Evolutionary conservation across 306 rosid species (phyloP).

Genomic region (Carpinus viminea): DNA sequence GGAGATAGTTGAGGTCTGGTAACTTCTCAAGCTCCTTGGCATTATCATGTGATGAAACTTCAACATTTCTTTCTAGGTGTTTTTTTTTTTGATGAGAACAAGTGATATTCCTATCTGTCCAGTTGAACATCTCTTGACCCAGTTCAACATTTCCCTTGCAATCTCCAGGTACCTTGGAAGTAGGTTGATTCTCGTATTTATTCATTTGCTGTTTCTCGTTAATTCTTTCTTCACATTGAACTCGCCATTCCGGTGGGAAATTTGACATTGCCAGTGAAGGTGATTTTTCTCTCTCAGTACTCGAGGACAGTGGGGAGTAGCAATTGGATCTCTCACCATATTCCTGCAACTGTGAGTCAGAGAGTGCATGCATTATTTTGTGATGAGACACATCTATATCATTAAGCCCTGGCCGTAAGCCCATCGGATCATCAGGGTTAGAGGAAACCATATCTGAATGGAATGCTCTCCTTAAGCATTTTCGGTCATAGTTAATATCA

Average conservation of each 20-base stretch:
- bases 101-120: conserved; percentile 21
- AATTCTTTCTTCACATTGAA: conserved; percentile 35
- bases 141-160: conserved; percentile 28
- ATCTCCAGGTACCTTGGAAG: conserved; percentile 22
- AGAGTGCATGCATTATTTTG: conserved; percentile 50
- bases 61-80: conserved; percentile 25
- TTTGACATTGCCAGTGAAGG: conserved; percentile 39
- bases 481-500: conserved; percentile 39
- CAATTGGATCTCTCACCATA: conserved; percentile 37
- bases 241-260: conserved; percentile 39
- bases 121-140: conserved; percentile 35
- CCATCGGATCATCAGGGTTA: conserved; percentile 28
- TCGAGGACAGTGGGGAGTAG: conserved; percentile 32
- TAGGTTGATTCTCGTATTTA: conserved; percentile 32
- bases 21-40: conserved; percentile 27
- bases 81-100: conserved; percentile 27
- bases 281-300: conserved; percentile 33
- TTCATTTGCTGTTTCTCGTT: conserved; percentile 26
- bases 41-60: conserved; percentile 29
- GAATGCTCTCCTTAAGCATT: conserved; percentile 39
- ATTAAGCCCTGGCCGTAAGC: conserved; percentile 34
- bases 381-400: conserved; percentile 38
- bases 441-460: conserved; percentile 41
- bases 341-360: conserved; percentile 57
- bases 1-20: conserved; percentile 39